Evolutionary conservation across 2,329 filamentous ascomycete species (phyloP).

Genomic region (Phaeophleospora eucalypticola): DNA sequence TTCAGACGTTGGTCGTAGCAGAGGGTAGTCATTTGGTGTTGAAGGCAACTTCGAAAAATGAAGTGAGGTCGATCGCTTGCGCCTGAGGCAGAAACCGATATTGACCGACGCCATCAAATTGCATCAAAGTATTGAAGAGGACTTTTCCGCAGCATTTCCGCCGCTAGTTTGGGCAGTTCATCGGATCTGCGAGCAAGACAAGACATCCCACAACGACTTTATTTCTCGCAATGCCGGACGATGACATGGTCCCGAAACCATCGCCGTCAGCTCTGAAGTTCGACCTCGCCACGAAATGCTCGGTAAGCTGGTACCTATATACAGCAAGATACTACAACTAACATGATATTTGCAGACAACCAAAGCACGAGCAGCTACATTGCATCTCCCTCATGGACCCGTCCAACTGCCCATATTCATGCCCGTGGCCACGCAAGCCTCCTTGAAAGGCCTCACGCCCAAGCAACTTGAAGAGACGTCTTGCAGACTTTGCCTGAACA

Average conservation of each 20-base stretch:
- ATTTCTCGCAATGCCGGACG: conserved; percentile 19
- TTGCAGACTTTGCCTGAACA: conserved; percentile 90
- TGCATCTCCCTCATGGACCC: conserved; percentile 85
- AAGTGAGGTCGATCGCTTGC: too few species aligned
- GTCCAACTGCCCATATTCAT: conserved; percentile 94
- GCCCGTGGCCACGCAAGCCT: conserved; percentile 96
- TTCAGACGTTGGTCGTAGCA: too few species aligned
- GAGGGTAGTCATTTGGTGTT: too few species aligned
- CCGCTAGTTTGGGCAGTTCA: too few species aligned
- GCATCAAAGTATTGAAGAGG: too few species aligned
- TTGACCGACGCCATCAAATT: too few species aligned
- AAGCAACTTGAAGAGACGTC: conserved; percentile 85
- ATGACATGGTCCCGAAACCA: conserved; percentile 21
- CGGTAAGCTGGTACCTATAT: conserved; percentile 53
- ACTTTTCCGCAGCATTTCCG: too few species aligned
- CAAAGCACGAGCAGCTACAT: conserved; percentile 81
- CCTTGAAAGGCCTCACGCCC: conserved; percentile 87
- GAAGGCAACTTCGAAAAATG: too few species aligned
- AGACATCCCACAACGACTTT: too few species aligned
- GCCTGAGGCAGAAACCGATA: too few species aligned
- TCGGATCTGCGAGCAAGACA: too few species aligned
- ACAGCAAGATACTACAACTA: conserved; percentile 5
- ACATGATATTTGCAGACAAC: conserved; percentile 66
- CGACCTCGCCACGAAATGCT: conserved; percentile 73
- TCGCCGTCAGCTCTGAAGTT: conserved; percentile 64